Conservation (phyloP, 352 stramenopile genomes). For the Globisporangium paroecandrum region DNA sequence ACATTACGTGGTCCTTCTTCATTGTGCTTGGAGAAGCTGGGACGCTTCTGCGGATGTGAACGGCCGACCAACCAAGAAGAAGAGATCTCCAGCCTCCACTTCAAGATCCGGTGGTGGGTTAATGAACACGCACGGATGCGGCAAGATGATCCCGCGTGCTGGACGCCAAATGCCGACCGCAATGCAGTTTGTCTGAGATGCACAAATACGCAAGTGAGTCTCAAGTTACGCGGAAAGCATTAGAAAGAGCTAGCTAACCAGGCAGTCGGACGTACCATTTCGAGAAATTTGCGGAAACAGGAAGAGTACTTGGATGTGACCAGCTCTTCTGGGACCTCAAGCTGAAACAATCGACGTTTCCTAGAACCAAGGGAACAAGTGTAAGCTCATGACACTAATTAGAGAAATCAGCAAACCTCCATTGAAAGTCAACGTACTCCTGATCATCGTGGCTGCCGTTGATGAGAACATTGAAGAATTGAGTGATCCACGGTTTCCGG, state of each 20-base stretch:
- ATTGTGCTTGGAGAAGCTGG: constrained; percentile 4
- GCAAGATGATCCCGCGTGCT: constrained; percentile 42
- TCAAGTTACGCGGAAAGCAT: not conserved
- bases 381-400: not conserved
- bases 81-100: constrained; percentile 52
- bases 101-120: constrained; percentile 55
- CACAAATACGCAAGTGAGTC: not conserved
- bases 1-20: not conserved
- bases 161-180: constrained; percentile 67
- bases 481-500: constrained; percentile 67
- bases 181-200: constrained; percentile 43
- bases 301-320: constrained; percentile 47
- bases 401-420: not conserved
- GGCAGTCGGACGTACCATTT: constrained; percentile 31
- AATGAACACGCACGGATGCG: constrained; percentile 67
- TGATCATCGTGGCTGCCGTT: constrained; percentile 54
- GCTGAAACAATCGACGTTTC: constrained; percentile 62
- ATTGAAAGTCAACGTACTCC: constrained; percentile 31
- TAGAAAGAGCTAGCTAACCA: not conserved
- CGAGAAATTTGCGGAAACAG: constrained; percentile 73
- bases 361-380: constrained; percentile 19
- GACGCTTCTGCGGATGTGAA: constrained; percentile 39
- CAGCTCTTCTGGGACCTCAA: constrained; percentile 48
- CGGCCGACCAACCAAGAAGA: constrained; percentile 70
- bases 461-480: constrained; percentile 63